Evolutionary conservation across 345 rosid species (phyloP).

Genomic region (Salix brachista): DNA sequence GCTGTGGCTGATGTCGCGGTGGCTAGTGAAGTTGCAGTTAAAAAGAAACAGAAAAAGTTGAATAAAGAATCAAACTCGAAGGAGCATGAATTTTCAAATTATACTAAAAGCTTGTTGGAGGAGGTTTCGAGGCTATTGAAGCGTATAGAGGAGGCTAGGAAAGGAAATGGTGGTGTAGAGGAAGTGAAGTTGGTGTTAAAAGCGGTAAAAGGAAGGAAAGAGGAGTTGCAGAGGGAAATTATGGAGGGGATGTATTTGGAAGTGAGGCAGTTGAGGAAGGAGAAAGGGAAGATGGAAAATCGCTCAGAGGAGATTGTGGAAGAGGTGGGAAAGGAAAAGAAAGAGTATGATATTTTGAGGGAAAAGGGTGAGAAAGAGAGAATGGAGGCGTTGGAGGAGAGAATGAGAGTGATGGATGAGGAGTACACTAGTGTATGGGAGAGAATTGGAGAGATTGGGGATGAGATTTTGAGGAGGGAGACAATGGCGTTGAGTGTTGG

Average conservation of each 20-base stretch:
- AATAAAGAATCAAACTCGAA: constrained; percentile 30
- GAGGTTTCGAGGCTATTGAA: constrained; percentile 53
- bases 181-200: constrained; percentile 42
- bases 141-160: constrained; percentile 53
- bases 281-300: constrained; percentile 46
- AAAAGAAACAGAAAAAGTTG: constrained; percentile 25
- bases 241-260: constrained; percentile 53
- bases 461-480: constrained; percentile 54
- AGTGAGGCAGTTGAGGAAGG: constrained; percentile 40
- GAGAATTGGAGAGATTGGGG: constrained; percentile 60
- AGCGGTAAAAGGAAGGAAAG: constrained; percentile 53
- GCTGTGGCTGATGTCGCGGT: constrained; percentile 53
- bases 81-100: constrained; percentile 50
- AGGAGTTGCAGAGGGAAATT: constrained; percentile 57
- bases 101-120: constrained; percentile 56
- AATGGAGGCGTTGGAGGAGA: constrained; percentile 42
- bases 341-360: constrained; percentile 33
- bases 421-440: constrained; percentile 65
- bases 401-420: constrained; percentile 43
- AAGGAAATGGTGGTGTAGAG: constrained; percentile 41
- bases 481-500: constrained; percentile 59
- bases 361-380: constrained; percentile 24
- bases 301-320: constrained; percentile 50
- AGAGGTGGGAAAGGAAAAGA: constrained; percentile 36
- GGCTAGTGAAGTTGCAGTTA: constrained; percentile 36